Base-by-base conservation (phyloP, 1,284 basidiomycete genomes). In the Psilocybe mexicana region DNA sequence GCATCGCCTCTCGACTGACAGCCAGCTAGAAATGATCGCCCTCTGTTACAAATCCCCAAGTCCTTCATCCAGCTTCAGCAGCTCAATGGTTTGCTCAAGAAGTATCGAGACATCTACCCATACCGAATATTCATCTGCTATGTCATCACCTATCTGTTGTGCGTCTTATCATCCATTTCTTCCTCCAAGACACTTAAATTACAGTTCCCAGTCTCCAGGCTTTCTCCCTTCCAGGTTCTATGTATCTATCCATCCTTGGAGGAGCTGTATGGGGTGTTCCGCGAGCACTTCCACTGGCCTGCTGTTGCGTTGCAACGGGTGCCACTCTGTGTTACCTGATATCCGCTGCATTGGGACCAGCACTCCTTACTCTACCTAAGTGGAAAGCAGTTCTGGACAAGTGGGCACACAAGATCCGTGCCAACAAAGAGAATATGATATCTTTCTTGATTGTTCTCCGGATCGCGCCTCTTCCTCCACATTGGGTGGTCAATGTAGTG, bases 221-320 rank as follows among this genome's bases (percentile, higher is more conserved):
- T 0, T 99, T 98, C 74, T 95, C 93, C 1, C 83, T 99, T 4
- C 96, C 96, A 0, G 96, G 96, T 0, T 96, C 94, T 24, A 98
- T 98, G 96, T 99, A 99, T 72, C 85, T 99, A 60, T 94, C 93
- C 52, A 98, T 98, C 69, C 86, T 98, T 6, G 95, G 93, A 11
- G 96, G 96, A 33, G 96, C 96, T 0, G 89, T 98, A 5, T 99
- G 95, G 87, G 96, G 96, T 36, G 89, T 97, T n/a, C 77, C 92
- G 0, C 75, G 89, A 6, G 96, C 96, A 0, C 81, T 98, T 1
- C 89, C 93, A 1, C 81, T 98, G n/a, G 92, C 93, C 5, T 98
- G 96, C 68, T 82, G 90, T 64, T 95, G 93, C 70, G 93, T 98
- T 49, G 94, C 95, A 8, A 85, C 89, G 0, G 96, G 96, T 25